Evolutionary conservation across 2,329 filamentous ascomycete genomes (phyloP).

Genomic region (Calonectria pteridis): DNA sequence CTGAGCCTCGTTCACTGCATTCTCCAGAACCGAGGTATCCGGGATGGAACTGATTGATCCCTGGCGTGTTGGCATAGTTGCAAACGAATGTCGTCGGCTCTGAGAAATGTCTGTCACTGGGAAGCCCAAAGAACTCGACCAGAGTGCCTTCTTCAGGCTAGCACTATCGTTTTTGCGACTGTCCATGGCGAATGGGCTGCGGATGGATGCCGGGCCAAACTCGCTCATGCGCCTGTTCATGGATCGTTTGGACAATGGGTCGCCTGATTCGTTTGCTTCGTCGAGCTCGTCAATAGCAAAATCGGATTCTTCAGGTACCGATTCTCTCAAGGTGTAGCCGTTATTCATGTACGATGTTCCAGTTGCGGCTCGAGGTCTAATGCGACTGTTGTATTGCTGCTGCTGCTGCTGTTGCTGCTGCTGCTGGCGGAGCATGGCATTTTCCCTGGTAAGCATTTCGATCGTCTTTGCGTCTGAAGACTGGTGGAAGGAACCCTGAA

Average conservation of each 20-base stretch:
- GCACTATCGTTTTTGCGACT: constrained; percentile 72
- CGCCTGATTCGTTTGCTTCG: constrained; percentile 66
- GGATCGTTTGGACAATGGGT: constrained; percentile 61
- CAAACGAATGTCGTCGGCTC: constrained; percentile 85
- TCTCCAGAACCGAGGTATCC: constrained; percentile 64
- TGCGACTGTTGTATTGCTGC: constrained; percentile 65
- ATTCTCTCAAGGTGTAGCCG: constrained; percentile 69
- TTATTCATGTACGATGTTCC: constrained; percentile 67
- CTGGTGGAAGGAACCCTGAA: constrained; percentile 64
- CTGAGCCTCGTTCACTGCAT: constrained; percentile 57
- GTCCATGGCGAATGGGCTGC: constrained; percentile 66
- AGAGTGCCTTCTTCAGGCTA: constrained; percentile 73
- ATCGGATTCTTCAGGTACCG: constrained; percentile 75
- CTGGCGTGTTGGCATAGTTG: constrained; percentile 74
- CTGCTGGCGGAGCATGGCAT: constrained; percentile 68
- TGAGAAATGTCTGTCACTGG: constrained; percentile 74
- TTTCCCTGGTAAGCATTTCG: constrained; percentile 72
- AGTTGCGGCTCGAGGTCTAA: constrained; percentile 71
- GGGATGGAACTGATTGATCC: constrained; percentile 72
- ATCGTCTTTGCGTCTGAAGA: constrained; percentile 72
- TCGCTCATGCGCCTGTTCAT: constrained; percentile 69
- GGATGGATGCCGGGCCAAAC: constrained; percentile 60
- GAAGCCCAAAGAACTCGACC: constrained; percentile 80
- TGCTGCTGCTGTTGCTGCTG: constrained; percentile 43
- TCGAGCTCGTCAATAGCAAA: constrained; percentile 81